These are phyloP conservation scores for Lenzites betulinus DNA, from an alignment of 768 basidiomycete genomes.

Conservation along the genomic window DNA sequence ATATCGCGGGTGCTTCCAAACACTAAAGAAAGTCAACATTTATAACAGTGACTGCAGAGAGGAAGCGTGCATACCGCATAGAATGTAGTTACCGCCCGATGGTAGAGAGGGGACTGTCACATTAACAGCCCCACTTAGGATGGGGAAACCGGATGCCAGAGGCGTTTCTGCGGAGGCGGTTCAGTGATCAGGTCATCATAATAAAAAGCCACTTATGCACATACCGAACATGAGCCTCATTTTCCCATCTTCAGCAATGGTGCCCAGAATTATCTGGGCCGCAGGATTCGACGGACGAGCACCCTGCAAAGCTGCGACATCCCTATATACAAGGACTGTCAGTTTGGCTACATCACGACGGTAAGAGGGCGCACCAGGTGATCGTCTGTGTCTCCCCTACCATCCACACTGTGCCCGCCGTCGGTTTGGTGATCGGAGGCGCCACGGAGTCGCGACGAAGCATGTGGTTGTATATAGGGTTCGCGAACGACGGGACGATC, in stretches of 20 bases:
- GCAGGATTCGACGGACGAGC: constrained; percentile 33
- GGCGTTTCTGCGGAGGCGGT: neutral
- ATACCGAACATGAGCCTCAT: constrained; percentile 53
- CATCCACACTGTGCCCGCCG: constrained; percentile 37
- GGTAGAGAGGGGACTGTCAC: neutral
- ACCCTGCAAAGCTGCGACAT: constrained; percentile 33
- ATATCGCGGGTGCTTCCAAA: neutral
- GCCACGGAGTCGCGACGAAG: constrained; percentile 23
- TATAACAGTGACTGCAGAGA: neutral
- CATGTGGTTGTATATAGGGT: neutral
- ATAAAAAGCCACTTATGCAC: constrained; percentile 17
- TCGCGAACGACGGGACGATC: neutral
- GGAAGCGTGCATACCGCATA: neutral
- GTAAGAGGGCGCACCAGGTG: constrained; percentile 38
- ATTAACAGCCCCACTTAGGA: neutral
- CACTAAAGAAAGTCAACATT: neutral
- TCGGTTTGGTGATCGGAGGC: constrained; percentile 46
- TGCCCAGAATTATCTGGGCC: constrained; percentile 49
- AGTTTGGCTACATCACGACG: too few relatives aligned
- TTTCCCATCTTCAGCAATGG: constrained; percentile 31
- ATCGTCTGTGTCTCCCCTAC: constrained; percentile 40
- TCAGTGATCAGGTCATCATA: neutral
- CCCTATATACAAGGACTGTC: constrained; percentile 12
- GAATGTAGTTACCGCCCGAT: neutral
- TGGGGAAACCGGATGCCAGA: neutral